These are phyloP conservation scores for Panus rudis DNA, from an alignment of 768 basidiomycete genomes.

Conservation along the genomic window DNA sequence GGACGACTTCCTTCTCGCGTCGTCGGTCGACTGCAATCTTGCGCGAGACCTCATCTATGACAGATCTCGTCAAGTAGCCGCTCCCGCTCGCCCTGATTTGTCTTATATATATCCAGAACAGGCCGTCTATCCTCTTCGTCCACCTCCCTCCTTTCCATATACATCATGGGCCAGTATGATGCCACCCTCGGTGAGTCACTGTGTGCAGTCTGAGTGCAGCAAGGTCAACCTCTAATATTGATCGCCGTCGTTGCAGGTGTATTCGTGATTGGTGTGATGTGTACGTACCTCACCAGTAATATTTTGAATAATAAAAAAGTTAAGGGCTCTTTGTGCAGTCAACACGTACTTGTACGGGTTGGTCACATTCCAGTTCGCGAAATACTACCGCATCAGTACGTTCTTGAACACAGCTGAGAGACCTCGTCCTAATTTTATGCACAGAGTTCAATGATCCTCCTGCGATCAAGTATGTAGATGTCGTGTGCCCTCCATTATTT, in stretches of 20 bases:
- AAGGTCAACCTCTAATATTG: neutral
- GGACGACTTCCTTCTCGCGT: too few species aligned
- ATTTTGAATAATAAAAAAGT: neutral
- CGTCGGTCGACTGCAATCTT: too few species aligned
- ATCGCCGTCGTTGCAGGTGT: neutral
- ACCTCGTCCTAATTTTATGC: neutral
- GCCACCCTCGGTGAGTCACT: conserved; percentile 8
- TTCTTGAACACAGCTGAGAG: neutral
- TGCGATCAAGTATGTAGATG: conserved; percentile 26
- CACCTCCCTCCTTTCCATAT: too few species aligned
- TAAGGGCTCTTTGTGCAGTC: conserved; percentile 5
- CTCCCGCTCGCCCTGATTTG: too few species aligned
- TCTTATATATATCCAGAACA: too few species aligned
- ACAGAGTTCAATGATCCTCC: conserved; percentile 31
- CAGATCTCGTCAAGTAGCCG: too few species aligned
- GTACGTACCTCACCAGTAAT: conserved; percentile 1
- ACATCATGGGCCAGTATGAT: conserved; percentile 9
- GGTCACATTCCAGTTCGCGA: conserved; percentile 35
- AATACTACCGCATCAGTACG: conserved; percentile 25
- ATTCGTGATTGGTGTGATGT: conserved; percentile 9
- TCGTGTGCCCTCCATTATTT: neutral
- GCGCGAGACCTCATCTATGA: too few species aligned
- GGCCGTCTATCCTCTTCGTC: too few species aligned
- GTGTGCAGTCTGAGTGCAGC: neutral
- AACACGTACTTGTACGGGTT: conserved; percentile 31